Evolutionary conservation across 805 yeast genomes (phyloP), one percentile per base, ranked within the genome.

Genomic region (Ogataea haglerorum): DNA sequence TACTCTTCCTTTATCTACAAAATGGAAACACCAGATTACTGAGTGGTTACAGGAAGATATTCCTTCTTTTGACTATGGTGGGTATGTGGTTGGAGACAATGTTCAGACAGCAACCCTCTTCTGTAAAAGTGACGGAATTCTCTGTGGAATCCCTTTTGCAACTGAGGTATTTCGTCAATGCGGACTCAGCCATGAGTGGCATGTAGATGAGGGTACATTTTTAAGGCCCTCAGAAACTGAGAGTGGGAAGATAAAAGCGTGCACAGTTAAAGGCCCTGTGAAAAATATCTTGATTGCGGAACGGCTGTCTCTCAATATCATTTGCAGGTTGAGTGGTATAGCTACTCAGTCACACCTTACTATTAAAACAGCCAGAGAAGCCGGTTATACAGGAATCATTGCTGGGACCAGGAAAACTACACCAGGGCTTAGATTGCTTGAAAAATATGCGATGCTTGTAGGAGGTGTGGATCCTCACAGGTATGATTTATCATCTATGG

Each of bases 341-440:
- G 95, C 97, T 8, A 85, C 95, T 0, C 79, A 79, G 45, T 79
- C 93, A 0, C 63, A 68, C 37, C 62, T 67, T 21, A 74, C 90
- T 3, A 67, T 80, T 38, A 56, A 64, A 5, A 61, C 76, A 43
- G 96, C 96, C 1, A 73, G 80, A 41, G 64, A 73, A 30, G 65
- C 74, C 4, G 93, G 95, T 0, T 91, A 79, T 58, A 67, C 67
- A 3, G 98, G 98, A 0, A 73, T 82, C 17, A 88, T 90, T 58
- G 97, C 98, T 0, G 98, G 97, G 6, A 90, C 98, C 1, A 76
- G 98, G 58, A 90, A 90, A 65, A 91, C 97, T n/a, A 91, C 98
- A 0, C 98, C 98, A 0, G 98, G 98, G 0, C 73, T 90, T 47
- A 77, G 98, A 56, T 69, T 82, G 30, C 65, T 91, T 43, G 98